Evolutionary conservation across 306 rosid species (phyloP), one percentile per base, ranked within the genome.

Genomic region (Lathyrus sativus): DNA sequence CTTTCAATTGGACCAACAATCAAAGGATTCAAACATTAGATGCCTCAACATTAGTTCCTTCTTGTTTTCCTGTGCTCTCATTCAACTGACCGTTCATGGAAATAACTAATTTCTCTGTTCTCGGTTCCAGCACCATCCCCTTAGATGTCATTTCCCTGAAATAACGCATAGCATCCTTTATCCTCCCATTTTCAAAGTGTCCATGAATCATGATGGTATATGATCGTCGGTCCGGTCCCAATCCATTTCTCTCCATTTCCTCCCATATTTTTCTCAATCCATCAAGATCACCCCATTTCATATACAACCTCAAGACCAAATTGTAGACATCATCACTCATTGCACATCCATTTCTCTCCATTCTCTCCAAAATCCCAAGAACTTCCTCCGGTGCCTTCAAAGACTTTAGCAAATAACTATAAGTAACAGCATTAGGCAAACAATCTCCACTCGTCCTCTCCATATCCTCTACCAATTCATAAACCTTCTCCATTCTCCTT

Each of bases 161-260:
- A 78, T 84, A 89, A 2, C 84, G 86, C 78, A 74, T 44, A 19
- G 84, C 89, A 18, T 85, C 91, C 15, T 78, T 65, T 11, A 2
- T 67, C 68, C 89, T 82, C 66, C 91, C 89, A 38, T 85, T 87
- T n/a, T 78, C 84, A 70, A 41, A 76, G 43, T 80, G 76, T 51
- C 89, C 84, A 24, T 85, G 97, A 74, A 91, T 79, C 93, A 91
- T 82, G 43, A 91, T 70, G 2, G 85, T 88, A 78, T 91, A 91
- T 0, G 97, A 84, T 65, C 84, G 33, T 51, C 15, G n/a, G 53
- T 85, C 96, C 0, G 82, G 95, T 46, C 91, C 90, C 70, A 78
- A 71, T 68, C 91, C 96, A 63, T 64, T 76, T 66, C 76, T 73
- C 54, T 75, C 83, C 98, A 91, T 91, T 75, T 75, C 87, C 19